phyloP scores from a whole-genome alignment of 306 rosid genomes.

The Quercus berberidifolia region DNA sequence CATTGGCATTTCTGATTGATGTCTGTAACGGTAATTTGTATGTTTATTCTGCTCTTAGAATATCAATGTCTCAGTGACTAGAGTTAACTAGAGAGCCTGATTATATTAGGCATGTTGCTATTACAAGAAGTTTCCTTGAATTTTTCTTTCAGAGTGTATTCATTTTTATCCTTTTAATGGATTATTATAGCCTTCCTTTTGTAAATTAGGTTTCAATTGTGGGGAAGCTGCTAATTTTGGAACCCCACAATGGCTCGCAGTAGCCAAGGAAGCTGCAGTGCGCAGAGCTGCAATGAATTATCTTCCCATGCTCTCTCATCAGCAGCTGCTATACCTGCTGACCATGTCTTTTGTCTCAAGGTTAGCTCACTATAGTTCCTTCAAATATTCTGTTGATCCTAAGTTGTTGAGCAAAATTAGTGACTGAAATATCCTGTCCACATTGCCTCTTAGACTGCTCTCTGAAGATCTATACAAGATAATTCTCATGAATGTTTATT shows the following conservation, averaged over 20 bases:
- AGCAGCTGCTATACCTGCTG: slow-evolving; percentile 90
- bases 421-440: slow-evolving; percentile 4
- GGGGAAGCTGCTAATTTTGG: slow-evolving; percentile 99
- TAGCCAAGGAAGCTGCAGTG: slow-evolving; percentile 98
- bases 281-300: slow-evolving; percentile 98
- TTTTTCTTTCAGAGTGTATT: neutral
- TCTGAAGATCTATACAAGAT: slow-evolving; percentile 7
- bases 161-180: slow-evolving; percentile 12
- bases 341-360: slow-evolving; percentile 95
- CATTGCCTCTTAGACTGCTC: slow-evolving; percentile 9
- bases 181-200: slow-evolving; percentile 1
- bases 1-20: neutral
- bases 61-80: too few relatives aligned
- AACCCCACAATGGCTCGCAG: slow-evolving; percentile 92
- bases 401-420: neutral
- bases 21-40: neutral
- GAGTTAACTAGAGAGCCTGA: neutral
- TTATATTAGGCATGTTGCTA: neutral
- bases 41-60: too few relatives aligned
- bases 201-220: slow-evolving; percentile 79
- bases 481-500: neutral
- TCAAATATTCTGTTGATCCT: neutral
- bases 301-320: slow-evolving; percentile 99
- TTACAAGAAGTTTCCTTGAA: neutral
- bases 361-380: slow-evolving; percentile 31